A percentile compares a stretch with the other conserved stretches of the same genome.
Evolutionary conservation across 805 yeast species (phyloP).

Genomic region (Candida morakotiae): DNA sequence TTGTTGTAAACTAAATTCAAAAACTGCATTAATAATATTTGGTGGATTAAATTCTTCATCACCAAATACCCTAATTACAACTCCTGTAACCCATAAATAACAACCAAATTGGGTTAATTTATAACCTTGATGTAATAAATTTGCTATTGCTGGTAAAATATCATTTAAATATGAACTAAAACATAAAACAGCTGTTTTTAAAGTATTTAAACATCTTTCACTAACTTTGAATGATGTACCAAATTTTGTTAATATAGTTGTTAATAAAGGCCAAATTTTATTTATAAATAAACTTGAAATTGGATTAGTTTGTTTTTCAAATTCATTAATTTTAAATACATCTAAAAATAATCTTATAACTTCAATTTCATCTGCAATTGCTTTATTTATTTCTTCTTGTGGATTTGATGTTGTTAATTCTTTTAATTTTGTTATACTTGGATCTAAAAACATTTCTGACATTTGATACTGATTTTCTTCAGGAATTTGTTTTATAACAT

Average conservation of each 20-base stretch:
- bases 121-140: slow-evolving; percentile 66
- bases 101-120: slow-evolving; percentile 69
- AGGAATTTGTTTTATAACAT: slow-evolving; percentile 64
- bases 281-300: slow-evolving; percentile 51
- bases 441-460: slow-evolving; percentile 60
- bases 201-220: slow-evolving; percentile 68
- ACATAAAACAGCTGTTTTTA: slow-evolving; percentile 62
- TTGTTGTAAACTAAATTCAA: slow-evolving; percentile 72
- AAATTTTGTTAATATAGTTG: slow-evolving; percentile 45
- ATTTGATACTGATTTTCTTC: slow-evolving; percentile 49
- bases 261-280: slow-evolving; percentile 55
- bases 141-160: slow-evolving; percentile 61
- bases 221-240: slow-evolving; percentile 63
- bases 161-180: slow-evolving; percentile 55
- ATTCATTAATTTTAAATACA: slow-evolving; percentile 48
- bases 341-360: slow-evolving; percentile 57
- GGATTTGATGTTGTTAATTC: slow-evolving; percentile 12
- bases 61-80: slow-evolving; percentile 69
- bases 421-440: slow-evolving; percentile 51
- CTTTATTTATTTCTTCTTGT: slow-evolving; percentile 31
- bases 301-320: slow-evolving; percentile 40
- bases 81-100: slow-evolving; percentile 86
- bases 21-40: slow-evolving; percentile 55
- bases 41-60: slow-evolving; percentile 37
- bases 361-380: slow-evolving; percentile 68